Evolutionary conservation across 1,139 yeast genomes (phyloP), one percentile per base, ranked within the genome.

Genomic region (Candida sp.): DNA sequence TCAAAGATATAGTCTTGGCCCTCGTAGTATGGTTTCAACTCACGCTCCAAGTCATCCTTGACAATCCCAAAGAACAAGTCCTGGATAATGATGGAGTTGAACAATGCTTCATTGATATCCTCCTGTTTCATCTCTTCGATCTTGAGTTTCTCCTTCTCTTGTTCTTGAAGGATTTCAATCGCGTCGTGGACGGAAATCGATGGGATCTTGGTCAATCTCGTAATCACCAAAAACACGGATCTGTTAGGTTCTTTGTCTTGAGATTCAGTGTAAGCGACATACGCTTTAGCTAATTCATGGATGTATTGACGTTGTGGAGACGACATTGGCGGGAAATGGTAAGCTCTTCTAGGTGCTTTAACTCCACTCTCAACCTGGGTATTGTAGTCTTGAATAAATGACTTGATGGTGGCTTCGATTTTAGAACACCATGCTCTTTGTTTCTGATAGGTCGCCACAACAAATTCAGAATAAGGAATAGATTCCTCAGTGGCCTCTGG

Each of bases 171-270:
- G 34, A 66, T 51, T 22, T 55, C 62, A 7, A 69, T 48, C 0
- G 70, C 70, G 23, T 65, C 65, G 25, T 59, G 61, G 11, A 77
- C 65, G 3, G 68, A 63, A 41, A 63, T 49, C 2, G 55, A 46
- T 2, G 81, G 80, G 3, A 65, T 56, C 3, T 54, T 58, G 0
- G 84, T 55, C 51, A 63, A 63, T 45, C 75, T 70, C 2, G 75
- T 69, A 7, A 76, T 62, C 50, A 80, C 82, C 11, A 91, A 75
- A 54, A 82, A 86, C 0, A 90, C 93, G 11, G 87, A 82, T 56
- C 97, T 69, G 51, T 83, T 77, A 0, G 97, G 97, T 57, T 90
- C 97, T 2, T 81, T 81, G 64, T 90, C 97, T 58, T 89, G 93
- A 1, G 94, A 83, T 61, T 89, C 92, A 0, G 88, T 76, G 59